Percentiles rank a stretch among this genome's conserved stretches.
phyloP scores from a whole-genome alignment of 768 basidiomycete genomes.

The Ramaria sp. region DNA sequence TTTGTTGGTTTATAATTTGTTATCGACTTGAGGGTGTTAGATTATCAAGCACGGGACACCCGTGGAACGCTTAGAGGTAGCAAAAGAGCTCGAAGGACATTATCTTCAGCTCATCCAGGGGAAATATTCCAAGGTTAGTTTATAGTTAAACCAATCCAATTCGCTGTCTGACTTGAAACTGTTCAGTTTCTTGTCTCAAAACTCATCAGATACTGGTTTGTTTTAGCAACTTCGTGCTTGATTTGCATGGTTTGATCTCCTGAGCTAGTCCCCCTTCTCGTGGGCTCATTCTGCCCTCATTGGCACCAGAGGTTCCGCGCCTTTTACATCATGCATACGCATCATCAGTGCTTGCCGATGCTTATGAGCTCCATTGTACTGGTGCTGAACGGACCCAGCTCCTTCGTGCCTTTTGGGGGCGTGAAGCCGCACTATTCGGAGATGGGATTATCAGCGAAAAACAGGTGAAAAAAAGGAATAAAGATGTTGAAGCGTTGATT shows the following conservation, averaged over 20 bases:
- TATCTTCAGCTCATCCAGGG: slow-evolving; percentile 72
- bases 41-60: slow-evolving; percentile 73
- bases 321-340: slow-evolving; percentile 82
- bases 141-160: background rate
- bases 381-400: slow-evolving; percentile 75
- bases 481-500: background rate
- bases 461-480: slow-evolving; percentile 48
- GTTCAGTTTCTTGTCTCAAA: slow-evolving; percentile 70
- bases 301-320: slow-evolving; percentile 63
- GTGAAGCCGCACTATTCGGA: slow-evolving; percentile 67
- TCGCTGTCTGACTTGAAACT: background rate
- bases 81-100: slow-evolving; percentile 69
- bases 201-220: slow-evolving; percentile 42
- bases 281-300: slow-evolving; percentile 63
- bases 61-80: slow-evolving; percentile 68
- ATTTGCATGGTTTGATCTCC: background rate
- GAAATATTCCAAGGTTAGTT: slow-evolving; percentile 78
- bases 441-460: slow-evolving; percentile 26
- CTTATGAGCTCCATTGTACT: slow-evolving; percentile 81
- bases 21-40: slow-evolving; percentile 13
- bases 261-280: slow-evolving; percentile 55
- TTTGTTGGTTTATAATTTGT: background rate
- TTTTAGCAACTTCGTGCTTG: background rate
- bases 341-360: slow-evolving; percentile 71
- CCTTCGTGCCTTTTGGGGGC: slow-evolving; percentile 83